These are phyloP conservation scores for Zygoascus biomembranicola DNA, from an alignment of 805 yeast species.

Conservation along the genomic window DNA sequence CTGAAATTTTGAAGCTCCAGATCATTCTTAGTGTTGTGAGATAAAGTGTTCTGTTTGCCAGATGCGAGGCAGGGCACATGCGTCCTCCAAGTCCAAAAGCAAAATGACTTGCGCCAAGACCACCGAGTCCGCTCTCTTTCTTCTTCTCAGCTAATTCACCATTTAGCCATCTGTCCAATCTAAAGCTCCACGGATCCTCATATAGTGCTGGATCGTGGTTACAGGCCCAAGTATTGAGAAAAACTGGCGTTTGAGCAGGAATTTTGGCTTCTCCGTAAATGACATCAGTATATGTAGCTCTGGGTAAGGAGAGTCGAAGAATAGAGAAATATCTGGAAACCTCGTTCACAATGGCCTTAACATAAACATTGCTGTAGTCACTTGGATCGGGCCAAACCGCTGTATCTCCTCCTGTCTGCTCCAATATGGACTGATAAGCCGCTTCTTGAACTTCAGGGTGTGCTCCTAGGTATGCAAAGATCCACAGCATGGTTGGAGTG, in stretches of 20 bases:
- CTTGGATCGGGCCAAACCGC: neutral
- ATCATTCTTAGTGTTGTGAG: conserved; percentile 44
- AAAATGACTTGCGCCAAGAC: conserved; percentile 7
- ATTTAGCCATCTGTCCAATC: conserved; percentile 7
- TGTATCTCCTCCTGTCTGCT: neutral
- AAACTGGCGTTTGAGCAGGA: conserved; percentile 46
- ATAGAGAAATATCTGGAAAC: conserved; percentile 54
- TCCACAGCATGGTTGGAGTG: conserved; percentile 50
- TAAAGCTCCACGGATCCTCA: conserved; percentile 7
- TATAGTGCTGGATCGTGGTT: conserved; percentile 43
- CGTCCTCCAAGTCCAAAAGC: conserved; percentile 54
- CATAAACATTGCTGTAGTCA: conserved; percentile 33
- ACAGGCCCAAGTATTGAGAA: conserved; percentile 63
- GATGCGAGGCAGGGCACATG: conserved; percentile 56
- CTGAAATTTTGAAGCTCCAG: conserved; percentile 37
- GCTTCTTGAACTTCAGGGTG: conserved; percentile 34
- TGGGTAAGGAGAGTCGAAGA: conserved; percentile 54
- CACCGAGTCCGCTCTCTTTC: neutral
- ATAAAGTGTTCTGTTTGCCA: conserved; percentile 58
- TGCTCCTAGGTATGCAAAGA: conserved; percentile 48
- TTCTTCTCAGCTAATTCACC: neutral
- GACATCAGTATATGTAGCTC: conserved; percentile 2
- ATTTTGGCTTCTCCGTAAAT: conserved; percentile 23
- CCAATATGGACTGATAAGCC: conserved; percentile 36
- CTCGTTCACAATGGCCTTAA: conserved; percentile 52